Base-by-base conservation (phyloP, 2,329 filamentous ascomycete genomes). In the Fusarium succisae region DNA sequence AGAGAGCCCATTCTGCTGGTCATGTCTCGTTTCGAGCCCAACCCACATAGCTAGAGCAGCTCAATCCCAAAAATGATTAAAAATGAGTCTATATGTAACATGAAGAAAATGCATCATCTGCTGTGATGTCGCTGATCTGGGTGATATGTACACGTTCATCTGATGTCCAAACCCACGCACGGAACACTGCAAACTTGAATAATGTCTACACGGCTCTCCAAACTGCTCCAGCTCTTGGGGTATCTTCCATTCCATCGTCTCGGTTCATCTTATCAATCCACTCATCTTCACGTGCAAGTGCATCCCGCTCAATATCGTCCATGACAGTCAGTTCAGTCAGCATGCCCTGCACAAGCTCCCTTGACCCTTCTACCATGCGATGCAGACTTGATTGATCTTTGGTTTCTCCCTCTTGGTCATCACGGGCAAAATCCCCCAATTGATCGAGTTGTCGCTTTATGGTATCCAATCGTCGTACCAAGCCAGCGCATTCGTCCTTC, bases 261-360 rank as follows among this genome's bases (percentile, higher is more conserved):
- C 84, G 79, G 75, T 87, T 90, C 82, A 89, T 86, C 65, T 77
- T 82, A 79, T 84, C 84, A 48, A 93, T 88, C 89, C 91, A 92
- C 47, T 83, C 84, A 63, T 86, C 85, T 80, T 93, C 91, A 50
- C 86, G 84, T 53, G 81, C 82, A 59, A 90, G 80, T 9, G 89
- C 87, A 74, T 90, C 89, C 53, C 82, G 82, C 81, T 92, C 90
- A 63, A 93, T 88, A 76, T 87, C 85, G 63, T 85, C 85, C 91
- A 93, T 93, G 67, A 87, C 69, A n/a, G 80, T 80, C 70, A 93
- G 81, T 82, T 93, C 91, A n/a, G 83, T 83, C 50, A 91, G 80
- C 90, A 92, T 92, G 41, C 86, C 88, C 54, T 82, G 78, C 18
- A 92, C 85, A 50, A 93, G 80, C 22, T 76, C 77, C 28, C 83